phyloP scores from a whole-genome alignment of 2,329 filamentous ascomycete species.

The Plenodomus biglobosus region DNA sequence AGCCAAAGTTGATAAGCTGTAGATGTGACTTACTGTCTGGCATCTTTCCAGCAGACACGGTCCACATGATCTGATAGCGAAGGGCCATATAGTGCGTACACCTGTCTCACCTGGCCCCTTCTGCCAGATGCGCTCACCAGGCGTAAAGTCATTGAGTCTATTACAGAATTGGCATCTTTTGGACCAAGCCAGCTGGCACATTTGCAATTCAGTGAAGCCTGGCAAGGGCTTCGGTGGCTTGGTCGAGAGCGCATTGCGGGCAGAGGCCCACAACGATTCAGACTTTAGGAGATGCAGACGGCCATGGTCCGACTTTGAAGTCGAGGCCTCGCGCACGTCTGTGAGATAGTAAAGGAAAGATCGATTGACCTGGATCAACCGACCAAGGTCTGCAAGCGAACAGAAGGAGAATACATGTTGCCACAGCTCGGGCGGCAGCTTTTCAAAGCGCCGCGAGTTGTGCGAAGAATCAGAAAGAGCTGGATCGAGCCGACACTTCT shows the following conservation, averaged over 20 bases:
- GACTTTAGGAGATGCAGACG: slow-evolving; percentile 54
- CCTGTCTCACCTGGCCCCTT: slow-evolving; percentile 63
- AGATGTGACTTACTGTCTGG: slow-evolving; percentile 60
- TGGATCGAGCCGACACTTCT: slow-evolving; percentile 37
- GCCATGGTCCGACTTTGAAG: slow-evolving; percentile 33
- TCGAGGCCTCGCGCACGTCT: slow-evolving; percentile 39
- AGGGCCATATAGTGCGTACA: slow-evolving; percentile 70
- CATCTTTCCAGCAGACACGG: slow-evolving; percentile 63
- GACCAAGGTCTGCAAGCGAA: slow-evolving; percentile 64
- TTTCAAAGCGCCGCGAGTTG: slow-evolving; percentile 31
- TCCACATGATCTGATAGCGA: slow-evolving; percentile 67
- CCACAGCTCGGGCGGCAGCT: slow-evolving; percentile 66
- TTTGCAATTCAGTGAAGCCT: slow-evolving; percentile 68
- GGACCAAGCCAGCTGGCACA: slow-evolving; percentile 72
- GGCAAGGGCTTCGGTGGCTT: slow-evolving; percentile 69
- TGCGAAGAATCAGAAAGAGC: slow-evolving; percentile 12
- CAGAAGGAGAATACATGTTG: slow-evolving; percentile 69
- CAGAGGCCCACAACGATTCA: slow-evolving; percentile 70
- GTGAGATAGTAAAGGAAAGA: slow-evolving; percentile 58
- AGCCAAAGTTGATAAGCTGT: slow-evolving; percentile 18
- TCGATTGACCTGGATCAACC: slow-evolving; percentile 67
- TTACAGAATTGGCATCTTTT: slow-evolving; percentile 69
- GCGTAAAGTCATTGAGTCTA: slow-evolving; percentile 39
- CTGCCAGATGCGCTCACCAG: slow-evolving; percentile 53
- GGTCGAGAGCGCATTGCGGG: slow-evolving; percentile 65